These are phyloP conservation scores for Penicillium sp. DNA, from an alignment of 2,329 filamentous ascomycete genomes.

Conservation along the genomic window DNA sequence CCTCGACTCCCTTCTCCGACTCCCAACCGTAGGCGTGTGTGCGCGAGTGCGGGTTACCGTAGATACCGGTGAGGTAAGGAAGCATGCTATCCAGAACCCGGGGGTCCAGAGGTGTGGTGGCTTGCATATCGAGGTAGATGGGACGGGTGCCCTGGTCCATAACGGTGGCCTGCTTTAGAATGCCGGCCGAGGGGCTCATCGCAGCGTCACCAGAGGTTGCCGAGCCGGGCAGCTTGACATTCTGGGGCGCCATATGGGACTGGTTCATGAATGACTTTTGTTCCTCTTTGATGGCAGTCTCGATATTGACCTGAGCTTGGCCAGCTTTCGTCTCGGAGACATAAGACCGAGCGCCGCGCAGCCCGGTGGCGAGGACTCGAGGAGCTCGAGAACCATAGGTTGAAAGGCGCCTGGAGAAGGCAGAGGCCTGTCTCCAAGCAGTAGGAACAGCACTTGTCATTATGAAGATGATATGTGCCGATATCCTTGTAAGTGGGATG, in stretches of 20 bases:
- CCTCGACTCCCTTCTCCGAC: constrained; percentile 88
- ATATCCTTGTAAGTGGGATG: constrained; percentile 25
- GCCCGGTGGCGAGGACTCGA: constrained; percentile 38
- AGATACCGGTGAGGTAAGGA: constrained; percentile 87
- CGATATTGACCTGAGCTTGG: constrained; percentile 70
- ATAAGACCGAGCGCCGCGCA: constrained; percentile 58
- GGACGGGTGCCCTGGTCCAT: constrained; percentile 91
- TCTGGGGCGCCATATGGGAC: constrained; percentile 53
- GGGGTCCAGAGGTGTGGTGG: constrained; percentile 91
- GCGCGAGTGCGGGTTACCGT: constrained; percentile 94
- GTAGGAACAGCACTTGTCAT: constrained; percentile 68
- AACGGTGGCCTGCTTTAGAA: constrained; percentile 85
- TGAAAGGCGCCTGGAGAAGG: constrained; percentile 52
- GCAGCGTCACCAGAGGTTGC: constrained; percentile 62
- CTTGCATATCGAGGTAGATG: constrained; percentile 98
- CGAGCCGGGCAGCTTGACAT: constrained; percentile 61
- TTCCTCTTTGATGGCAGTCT: constrained; percentile 81
- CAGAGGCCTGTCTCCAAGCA: constrained; percentile 71
- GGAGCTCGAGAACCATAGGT: constrained; percentile 42
- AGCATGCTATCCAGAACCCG: constrained; percentile 96
- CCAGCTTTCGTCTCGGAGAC: constrained; percentile 75
- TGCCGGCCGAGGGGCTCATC: constrained; percentile 76
- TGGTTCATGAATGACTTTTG: constrained; percentile 71
- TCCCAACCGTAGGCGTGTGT: constrained; percentile 99
- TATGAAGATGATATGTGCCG: constrained; percentile 24